A percentile compares a stretch with the other conserved stretches of the same genome.
Conservation (phyloP, 768 basidiomycete species). For the Psilocybe subaeruginosa region DNA sequence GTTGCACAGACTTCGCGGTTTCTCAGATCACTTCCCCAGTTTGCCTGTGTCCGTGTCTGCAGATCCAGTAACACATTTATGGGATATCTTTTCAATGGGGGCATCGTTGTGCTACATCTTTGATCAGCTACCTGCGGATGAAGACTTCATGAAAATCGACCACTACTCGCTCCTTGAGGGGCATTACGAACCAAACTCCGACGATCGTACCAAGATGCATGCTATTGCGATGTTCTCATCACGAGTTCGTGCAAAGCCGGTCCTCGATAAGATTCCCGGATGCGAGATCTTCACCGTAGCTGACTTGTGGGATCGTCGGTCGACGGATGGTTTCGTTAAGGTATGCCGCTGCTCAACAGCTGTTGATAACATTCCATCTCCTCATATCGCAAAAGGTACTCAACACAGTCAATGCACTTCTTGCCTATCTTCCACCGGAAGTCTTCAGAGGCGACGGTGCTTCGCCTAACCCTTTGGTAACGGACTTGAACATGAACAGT, state of each 20-base stretch:
- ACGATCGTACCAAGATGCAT: background rate
- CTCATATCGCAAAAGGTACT: background rate
- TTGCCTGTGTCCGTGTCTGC: background rate
- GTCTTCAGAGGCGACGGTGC: background rate
- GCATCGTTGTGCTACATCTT: background rate
- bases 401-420: background rate
- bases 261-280: background rate
- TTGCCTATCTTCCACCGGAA: background rate
- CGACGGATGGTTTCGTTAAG: background rate
- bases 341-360: background rate
- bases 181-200: background rate
- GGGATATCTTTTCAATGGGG: background rate
- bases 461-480: background rate
- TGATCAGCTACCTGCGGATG: background rate
- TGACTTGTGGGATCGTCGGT: background rate
- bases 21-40: background rate
- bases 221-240: background rate
- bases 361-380: background rate
- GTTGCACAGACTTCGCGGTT: background rate
- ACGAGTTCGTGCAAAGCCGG: background rate
- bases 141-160: background rate
- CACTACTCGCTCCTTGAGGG: background rate
- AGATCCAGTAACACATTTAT: background rate
- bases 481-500: background rate
- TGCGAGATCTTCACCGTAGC: background rate